These are phyloP conservation scores for Antitrichia curtipendula DNA, from an alignment of 225 moss, liverwort and hornwort species.

Conservation along the genomic window DNA sequence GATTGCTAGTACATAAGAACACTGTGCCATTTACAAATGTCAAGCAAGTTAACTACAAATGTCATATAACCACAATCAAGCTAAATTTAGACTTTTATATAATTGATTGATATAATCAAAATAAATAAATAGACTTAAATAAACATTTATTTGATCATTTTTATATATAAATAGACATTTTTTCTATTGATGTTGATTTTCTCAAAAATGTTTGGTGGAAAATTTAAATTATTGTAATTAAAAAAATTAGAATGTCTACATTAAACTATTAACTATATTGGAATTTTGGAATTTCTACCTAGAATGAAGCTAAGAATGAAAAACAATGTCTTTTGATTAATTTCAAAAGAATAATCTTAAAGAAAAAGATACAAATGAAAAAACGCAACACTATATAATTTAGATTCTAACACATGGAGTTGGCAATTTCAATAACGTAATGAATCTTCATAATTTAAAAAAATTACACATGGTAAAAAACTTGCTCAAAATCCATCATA, in stretches of 20 bases:
- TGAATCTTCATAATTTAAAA: neutral
- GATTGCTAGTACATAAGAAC: neutral
- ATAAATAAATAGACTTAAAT: neutral
- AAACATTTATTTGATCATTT: neutral
- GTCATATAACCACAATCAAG: neutral
- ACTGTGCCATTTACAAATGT: neutral
- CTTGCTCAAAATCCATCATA: neutral
- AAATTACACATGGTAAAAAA: neutral
- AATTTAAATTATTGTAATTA: neutral
- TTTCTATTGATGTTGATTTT: neutral
- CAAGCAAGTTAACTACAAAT: too few relatives aligned
- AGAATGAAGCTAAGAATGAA: neutral
- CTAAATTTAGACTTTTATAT: neutral
- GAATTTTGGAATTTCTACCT: neutral
- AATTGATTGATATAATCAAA: neutral
- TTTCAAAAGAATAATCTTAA: neutral
- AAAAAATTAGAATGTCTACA: fast-evolving
- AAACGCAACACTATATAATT: neutral
- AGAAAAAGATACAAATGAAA: neutral
- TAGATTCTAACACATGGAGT: neutral
- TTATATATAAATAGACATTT: neutral
- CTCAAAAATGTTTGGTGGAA: fast-evolving
- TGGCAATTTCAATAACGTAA: neutral
- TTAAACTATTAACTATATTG: neutral
- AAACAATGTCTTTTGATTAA: neutral